A percentile compares a stretch with the other conserved stretches of the same genome.
Conservation (phyloP, 2,329 filamentous ascomycete species). For the Fonsecaea monophora region DNA sequence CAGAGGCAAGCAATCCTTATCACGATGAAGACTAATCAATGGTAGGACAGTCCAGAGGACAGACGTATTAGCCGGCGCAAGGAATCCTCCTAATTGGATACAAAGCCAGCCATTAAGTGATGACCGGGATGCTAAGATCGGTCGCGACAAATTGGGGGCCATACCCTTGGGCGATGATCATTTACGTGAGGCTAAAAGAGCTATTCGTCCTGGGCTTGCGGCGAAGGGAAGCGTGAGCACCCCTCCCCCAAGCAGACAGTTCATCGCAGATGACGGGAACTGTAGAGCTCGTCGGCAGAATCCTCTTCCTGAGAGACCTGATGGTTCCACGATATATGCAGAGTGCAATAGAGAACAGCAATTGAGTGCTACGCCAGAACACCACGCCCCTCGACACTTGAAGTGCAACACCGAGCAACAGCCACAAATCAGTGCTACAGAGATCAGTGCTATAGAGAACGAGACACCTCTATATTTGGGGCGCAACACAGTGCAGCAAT, state of each 20-base stretch:
- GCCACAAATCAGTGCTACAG: background rate
- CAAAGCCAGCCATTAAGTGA: constrained; percentile 19
- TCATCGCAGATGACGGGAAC: constrained; percentile 14
- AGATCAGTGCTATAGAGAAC: background rate
- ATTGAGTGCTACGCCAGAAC: no score
- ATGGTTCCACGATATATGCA: background rate
- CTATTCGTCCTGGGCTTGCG: background rate
- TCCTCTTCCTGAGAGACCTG: background rate
- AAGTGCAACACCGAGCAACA: background rate
- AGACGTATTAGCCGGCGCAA: background rate
- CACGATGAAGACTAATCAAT: constrained; percentile 4
- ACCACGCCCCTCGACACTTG: no score
- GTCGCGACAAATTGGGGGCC: background rate
- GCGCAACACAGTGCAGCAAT: no score
- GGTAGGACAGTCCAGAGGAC: constrained; percentile 10
- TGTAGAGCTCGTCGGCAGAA: background rate
- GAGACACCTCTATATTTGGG: no score
- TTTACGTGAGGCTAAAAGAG: constrained; percentile 9
- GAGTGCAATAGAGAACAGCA: no score
- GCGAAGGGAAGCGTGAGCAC: constrained; percentile 15
- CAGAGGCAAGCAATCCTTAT: background rate
- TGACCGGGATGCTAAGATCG: background rate
- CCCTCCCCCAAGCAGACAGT: constrained; percentile 9
- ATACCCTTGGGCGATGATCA: background rate
- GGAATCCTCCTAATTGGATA: constrained; percentile 17